Evolutionary conservation across 495 filamentous ascomycete species (phyloP).

Genomic region (Xylaria curta): DNA sequence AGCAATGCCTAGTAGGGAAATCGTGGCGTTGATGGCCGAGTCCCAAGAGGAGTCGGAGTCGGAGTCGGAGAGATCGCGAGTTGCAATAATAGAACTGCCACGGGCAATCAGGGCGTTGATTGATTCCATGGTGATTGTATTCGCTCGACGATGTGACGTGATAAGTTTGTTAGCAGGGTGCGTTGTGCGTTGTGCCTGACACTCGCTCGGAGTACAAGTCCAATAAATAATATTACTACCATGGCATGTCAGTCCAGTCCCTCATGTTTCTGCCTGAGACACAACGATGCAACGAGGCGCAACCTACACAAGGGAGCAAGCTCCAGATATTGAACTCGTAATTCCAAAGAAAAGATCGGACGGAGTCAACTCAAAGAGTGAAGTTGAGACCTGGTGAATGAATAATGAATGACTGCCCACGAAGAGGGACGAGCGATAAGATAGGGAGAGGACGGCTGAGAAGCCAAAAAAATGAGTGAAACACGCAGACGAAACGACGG

Average conservation of each 20-base stretch:
- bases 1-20: slow-evolving; percentile 78
- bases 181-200: slow-evolving; percentile 13
- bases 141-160: not conserved
- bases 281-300: slow-evolving; percentile 13
- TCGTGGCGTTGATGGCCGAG: slow-evolving; percentile 72
- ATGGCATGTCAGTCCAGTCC: slow-evolving; percentile 14
- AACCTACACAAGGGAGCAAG: slow-evolving; percentile 45
- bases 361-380: slow-evolving; percentile 75
- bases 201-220: slow-evolving; percentile 1
- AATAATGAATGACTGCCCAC: slow-evolving; percentile 42
- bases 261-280: not conserved
- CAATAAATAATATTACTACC: slow-evolving; percentile 17
- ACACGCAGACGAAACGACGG: slow-evolving; percentile 39
- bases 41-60: slow-evolving; percentile 49
- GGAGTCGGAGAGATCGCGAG: slow-evolving; percentile 49
- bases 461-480: slow-evolving; percentile 41
- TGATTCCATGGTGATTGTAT: slow-evolving; percentile 52
- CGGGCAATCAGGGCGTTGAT: slow-evolving; percentile 59
- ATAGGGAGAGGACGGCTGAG: slow-evolving; percentile 30
- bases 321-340: slow-evolving; percentile 34
- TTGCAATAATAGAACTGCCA: slow-evolving; percentile 26
- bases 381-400: slow-evolving; percentile 69
- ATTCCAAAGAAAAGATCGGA: slow-evolving; percentile 54
- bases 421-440: slow-evolving; percentile 29
- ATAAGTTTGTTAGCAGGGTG: not conserved